phyloP scores from a whole-genome alignment of 768 basidiomycete species.

The Pulveroboletus sp. region DNA sequence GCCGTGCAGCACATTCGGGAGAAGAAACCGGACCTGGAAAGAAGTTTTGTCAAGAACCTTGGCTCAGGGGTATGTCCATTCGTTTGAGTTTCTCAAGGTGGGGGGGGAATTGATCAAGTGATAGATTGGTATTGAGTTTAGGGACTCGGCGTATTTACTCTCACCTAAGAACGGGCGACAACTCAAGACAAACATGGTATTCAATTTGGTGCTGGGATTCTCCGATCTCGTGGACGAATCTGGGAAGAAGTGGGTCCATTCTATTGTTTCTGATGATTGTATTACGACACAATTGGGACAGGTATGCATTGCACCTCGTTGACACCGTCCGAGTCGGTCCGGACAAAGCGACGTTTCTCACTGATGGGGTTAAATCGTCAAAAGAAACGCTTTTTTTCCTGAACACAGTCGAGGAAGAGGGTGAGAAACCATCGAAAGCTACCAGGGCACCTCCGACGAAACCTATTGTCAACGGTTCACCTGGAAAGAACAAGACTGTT shows the following conservation, averaged over 20 bases:
- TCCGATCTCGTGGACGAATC: conserved; percentile 71
- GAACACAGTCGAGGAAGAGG: conserved; percentile 51
- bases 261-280: background rate
- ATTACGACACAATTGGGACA: conserved; percentile 26
- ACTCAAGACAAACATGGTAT: conserved; percentile 76
- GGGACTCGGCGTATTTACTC: conserved; percentile 80
- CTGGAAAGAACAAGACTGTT: conserved; percentile 66
- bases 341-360: conserved; percentile 63
- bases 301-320: conserved; percentile 82
- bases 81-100: background rate
- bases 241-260: conserved; percentile 62
- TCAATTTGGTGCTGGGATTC: conserved; percentile 84
- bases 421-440: conserved; percentile 52
- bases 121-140: conserved; percentile 96
- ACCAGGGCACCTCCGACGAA: conserved; percentile 48
- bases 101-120: background rate
- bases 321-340: conserved; percentile 82
- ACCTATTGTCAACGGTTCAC: conserved; percentile 58
- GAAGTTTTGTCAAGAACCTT: conserved; percentile 80
- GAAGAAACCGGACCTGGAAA: conserved; percentile 79
- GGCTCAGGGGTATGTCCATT: conserved; percentile 73
- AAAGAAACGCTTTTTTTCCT: conserved; percentile 90
- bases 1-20: conserved; percentile 65
- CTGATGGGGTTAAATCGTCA: conserved; percentile 76
- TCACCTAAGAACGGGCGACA: conserved; percentile 72